These are phyloP conservation scores for Cercospora sp. DNA, from an alignment of 2,329 filamentous ascomycete genomes.

Conservation along the genomic window DNA sequence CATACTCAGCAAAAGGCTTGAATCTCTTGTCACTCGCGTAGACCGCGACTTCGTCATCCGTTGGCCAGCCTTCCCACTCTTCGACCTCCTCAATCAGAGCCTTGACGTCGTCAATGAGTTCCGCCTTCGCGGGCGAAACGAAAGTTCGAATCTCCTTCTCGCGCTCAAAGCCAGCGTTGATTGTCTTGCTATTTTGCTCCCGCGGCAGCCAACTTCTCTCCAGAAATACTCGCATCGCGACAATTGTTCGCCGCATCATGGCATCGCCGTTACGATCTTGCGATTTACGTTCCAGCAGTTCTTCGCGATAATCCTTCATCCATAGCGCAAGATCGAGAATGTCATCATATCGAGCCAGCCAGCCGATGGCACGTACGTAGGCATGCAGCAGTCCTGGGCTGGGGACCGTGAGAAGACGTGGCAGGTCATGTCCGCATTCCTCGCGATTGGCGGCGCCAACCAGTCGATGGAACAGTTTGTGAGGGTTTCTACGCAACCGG, in stretches of 20 bases:
- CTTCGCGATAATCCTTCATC: constrained; percentile 55
- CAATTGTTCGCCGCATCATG: constrained; percentile 40
- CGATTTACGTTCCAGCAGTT: constrained; percentile 31
- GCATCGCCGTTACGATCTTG: constrained; percentile 35
- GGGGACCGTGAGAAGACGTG: constrained; percentile 47
- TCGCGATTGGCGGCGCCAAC: neutral
- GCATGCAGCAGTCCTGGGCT: constrained; percentile 53
- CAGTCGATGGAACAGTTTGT: neutral
- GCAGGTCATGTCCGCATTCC: constrained; percentile 15
- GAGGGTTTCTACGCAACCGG: neutral
- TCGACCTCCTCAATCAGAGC: constrained; percentile 39
- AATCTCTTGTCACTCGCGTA: constrained; percentile 29
- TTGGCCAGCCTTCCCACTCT: constrained; percentile 49
- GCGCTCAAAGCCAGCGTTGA: neutral
- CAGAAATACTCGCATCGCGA: constrained; percentile 45
- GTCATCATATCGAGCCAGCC: constrained; percentile 59
- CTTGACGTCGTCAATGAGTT: constrained; percentile 25
- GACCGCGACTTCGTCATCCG: constrained; percentile 42
- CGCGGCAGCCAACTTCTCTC: constrained; percentile 38
- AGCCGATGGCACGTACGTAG: constrained; percentile 64
- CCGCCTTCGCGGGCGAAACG: constrained; percentile 20
- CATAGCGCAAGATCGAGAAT: constrained; percentile 61
- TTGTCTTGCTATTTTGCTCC: neutral
- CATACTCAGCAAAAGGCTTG: constrained; percentile 4
- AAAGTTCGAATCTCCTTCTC: constrained; percentile 17